Base-by-base conservation (phyloP, 148 eudicot species). In the Drosera capensis region DNA sequence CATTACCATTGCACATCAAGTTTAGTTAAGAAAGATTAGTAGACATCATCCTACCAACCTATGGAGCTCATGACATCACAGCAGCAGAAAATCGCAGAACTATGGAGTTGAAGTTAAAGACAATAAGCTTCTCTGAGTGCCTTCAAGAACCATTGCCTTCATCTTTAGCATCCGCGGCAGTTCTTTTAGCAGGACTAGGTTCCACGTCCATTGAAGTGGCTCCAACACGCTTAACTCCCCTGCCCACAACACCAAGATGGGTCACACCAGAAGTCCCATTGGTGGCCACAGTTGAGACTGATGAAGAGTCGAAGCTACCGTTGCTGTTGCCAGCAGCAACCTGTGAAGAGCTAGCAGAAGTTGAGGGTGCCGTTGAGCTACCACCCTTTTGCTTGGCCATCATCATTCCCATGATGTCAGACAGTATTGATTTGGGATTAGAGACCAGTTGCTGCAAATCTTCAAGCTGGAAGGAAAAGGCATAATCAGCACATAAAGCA, bases 171-270 rank as follows among this genome's bases (percentile, higher is more conserved):
- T 67, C 82, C 14, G 59, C n/a, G 28, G 74, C 68, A 24, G 80
- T 81, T 57, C 59, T 80, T 40, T 90, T 90, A n/a, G n/a, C n/a
- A n/a, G n/a, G n/a, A n/a, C n/a, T n/a, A 36, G 80, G 62, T 15
- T 78, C 80, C 13, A 58, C 41, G 44, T 45, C 24, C 15, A 23
- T 35, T 0, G 86, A 52, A 66, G 47, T 71, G 70, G 77, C 63
- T 14, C n/a, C n/a, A n/a, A 84, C 93, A 36, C 94, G 77, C 77
- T 83, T 88, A 3, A 88, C 82, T 41, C 92, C 97, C 62, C 95
- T 68, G 31, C 97, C 97, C 24, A 88, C 97, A 13, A 84, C 84
- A 13, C 97, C 97, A 51, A 88, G 75, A 74, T 88, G 70, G 15
- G 87, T 88, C 28, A 83, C 81, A 34, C 62, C 79, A 25, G 75